Evolutionary conservation across 2,329 filamentous ascomycete species (phyloP).

Genomic region (Zymoseptoria crescenta): DNA sequence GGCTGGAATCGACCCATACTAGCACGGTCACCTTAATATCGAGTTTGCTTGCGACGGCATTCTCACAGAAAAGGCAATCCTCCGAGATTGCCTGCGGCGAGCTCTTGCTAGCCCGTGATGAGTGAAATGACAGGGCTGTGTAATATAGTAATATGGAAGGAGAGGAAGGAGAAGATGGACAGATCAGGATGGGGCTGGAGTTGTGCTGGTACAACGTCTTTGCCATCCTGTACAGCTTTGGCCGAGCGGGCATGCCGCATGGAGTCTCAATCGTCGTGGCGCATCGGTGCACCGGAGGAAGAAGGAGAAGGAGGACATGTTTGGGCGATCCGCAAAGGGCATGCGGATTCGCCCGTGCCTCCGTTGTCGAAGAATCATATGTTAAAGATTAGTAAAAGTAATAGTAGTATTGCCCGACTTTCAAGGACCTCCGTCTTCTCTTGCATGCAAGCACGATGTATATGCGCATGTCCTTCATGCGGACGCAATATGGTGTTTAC

Average conservation of each 20-base stretch:
- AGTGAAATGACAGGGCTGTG: conserved; percentile 12
- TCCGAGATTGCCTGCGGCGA: background rate
- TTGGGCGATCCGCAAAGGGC: background rate
- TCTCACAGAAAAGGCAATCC: conserved; percentile 2
- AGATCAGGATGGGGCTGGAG: background rate
- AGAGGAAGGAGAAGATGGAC: background rate
- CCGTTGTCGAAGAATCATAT: conserved; percentile 2
- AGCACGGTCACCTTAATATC: conserved; percentile 8
- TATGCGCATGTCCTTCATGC: background rate
- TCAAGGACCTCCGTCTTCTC: background rate
- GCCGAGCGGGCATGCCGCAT: background rate
- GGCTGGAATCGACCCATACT: conserved; percentile 7
- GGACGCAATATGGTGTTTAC: no score
- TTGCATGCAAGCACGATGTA: background rate
- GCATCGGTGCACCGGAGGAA: conserved; percentile 1
- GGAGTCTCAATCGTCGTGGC: background rate
- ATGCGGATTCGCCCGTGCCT: conserved; percentile 1
- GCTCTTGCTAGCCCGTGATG: conserved; percentile 1
- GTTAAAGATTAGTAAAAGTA: conserved; percentile 5
- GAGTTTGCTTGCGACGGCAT: conserved; percentile 1
- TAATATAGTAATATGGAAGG: conserved; percentile 2
- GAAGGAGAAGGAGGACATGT: background rate
- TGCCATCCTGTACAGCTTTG: background rate
- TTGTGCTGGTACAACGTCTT: background rate
- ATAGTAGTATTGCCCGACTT: conserved; percentile 1